Percentiles rank a stretch among this genome's conserved stretches.
Evolutionary conservation across 2,329 filamentous ascomycete genomes (phyloP).

Genomic region (Alternaria atra): DNA sequence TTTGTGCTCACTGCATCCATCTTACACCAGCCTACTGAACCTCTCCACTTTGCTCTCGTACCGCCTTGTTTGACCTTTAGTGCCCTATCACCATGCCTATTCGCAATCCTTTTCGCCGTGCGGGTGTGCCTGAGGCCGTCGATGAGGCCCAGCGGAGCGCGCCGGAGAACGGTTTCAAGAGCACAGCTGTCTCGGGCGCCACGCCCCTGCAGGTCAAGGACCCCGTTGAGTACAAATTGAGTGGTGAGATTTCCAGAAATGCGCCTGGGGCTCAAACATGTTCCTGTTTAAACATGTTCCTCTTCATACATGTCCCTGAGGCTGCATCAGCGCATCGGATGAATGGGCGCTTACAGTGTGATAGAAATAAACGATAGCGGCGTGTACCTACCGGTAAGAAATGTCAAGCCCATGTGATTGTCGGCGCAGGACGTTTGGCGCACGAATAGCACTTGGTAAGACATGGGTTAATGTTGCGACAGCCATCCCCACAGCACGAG

Average conservation of each 20-base stretch:
- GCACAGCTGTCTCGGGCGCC: slow-evolving; percentile 45
- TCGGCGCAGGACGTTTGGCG: slow-evolving; percentile 2
- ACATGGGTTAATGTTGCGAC: slow-evolving; percentile 33
- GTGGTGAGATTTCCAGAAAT: slow-evolving; percentile 52
- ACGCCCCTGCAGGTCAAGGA: slow-evolving; percentile 57
- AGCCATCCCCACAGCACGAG: slow-evolving; percentile 85
- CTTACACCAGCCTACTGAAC: slow-evolving; percentile 27
- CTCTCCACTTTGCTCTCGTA: slow-evolving; percentile 29
- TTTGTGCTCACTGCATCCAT: slow-evolving; percentile 23
- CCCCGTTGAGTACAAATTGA: slow-evolving; percentile 62
- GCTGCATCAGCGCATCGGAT: slow-evolving; percentile 10
- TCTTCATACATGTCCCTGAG: background rate
- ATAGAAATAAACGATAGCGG: slow-evolving; percentile 95
- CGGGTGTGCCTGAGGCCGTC: slow-evolving; percentile 42
- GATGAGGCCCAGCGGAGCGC: slow-evolving; percentile 45
- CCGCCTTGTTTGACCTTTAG: slow-evolving; percentile 23
- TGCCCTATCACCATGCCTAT: slow-evolving; percentile 48
- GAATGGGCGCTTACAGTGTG: slow-evolving; percentile 37
- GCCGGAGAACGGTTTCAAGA: slow-evolving; percentile 46
- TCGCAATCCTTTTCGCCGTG: slow-evolving; percentile 53
- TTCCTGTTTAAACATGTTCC: background rate
- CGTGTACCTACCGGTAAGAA: slow-evolving; percentile 86
- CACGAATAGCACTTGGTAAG: background rate
- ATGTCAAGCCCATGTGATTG: slow-evolving; percentile 1
- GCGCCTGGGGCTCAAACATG: slow-evolving; percentile 10